Evolutionary conservation across 148 eudicot species (phyloP).

Genomic region (Chenopodium berlandieri): DNA sequence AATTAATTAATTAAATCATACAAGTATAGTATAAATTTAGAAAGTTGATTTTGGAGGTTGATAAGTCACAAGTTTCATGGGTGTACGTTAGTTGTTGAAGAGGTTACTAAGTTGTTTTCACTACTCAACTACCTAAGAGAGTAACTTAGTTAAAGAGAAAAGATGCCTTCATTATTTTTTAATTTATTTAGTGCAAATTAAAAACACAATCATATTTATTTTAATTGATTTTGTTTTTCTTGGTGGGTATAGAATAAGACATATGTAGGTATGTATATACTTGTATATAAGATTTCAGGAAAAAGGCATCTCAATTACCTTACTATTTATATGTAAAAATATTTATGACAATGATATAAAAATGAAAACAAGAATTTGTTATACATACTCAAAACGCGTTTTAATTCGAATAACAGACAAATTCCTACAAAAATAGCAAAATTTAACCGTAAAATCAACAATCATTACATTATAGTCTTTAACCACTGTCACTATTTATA

Average conservation of each 20-base stretch:
- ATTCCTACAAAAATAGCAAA: not conserved
- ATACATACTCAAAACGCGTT: not conserved
- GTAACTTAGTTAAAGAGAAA: slow-evolving; percentile 4
- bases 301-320: slow-evolving; percentile 7
- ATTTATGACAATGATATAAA: slow-evolving; percentile 3
- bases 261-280: slow-evolving; percentile 7
- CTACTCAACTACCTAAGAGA: slow-evolving; percentile 33
- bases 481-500: no score
- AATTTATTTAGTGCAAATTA: not conserved
- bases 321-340: slow-evolving; percentile 21
- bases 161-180: slow-evolving; percentile 14
- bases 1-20: not conserved
- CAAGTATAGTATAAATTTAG: no score
- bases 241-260: slow-evolving; percentile 14
- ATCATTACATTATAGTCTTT: not conserved
- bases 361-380: slow-evolving; percentile 1
- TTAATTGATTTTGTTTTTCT: not conserved
- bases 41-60: slow-evolving; percentile 26
- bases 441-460: not conserved
- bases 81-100: slow-evolving; percentile 28
- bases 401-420: not conserved
- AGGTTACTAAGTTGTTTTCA: slow-evolving; percentile 37
- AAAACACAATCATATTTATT: slow-evolving; percentile 13
- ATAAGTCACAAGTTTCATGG: slow-evolving; percentile 39
- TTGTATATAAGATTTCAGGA: slow-evolving; percentile 6